Evolutionary conservation across 2,329 filamentous ascomycete species (phyloP), one percentile per base, ranked within the genome.

Genomic region (Colletotrichum lupini): DNA sequence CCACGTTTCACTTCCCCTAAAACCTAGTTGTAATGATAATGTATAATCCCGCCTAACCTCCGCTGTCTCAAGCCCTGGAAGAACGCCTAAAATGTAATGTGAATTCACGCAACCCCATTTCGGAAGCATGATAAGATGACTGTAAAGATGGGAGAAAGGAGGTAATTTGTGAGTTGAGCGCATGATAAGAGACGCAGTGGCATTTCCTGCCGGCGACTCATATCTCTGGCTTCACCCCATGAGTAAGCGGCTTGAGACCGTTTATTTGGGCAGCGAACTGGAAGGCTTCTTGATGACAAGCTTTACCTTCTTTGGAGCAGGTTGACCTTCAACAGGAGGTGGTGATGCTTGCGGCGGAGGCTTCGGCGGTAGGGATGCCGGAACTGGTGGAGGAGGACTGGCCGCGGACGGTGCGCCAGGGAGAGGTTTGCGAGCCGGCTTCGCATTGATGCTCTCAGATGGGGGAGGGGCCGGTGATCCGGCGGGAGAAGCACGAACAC

Each of bases 361-460:
- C 61, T 61, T 73, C 26, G 71, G 65, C 11, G 60, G 70, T 53
- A 58, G 58, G 12, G 71, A 59, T 24, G 66, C 65, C 5, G 61
- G 37, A 16, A 55, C 57, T 3, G 71, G 52, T 11, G 66, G 62
- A n/a, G 73, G 70, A 22, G 73, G 70, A 22, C 66, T 74, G 22
- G 59, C 70, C 14, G 64, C 67, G 16, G 67, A 73, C 19, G 49
- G 30, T n/a, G 60, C 60, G 5, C 71, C 67, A 2, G 82, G 82
- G n/a, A 83, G 58, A 5, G 82, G 81, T 61, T 79, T 83, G 42
- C 81, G 78, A 14, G 77, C 77, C 8, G 82, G 79, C 65, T 84
- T 84, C 14, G 79, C 78, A 1, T 78, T 77, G 30, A 82, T 81
- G 8, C 76, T 70, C 22, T 65, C 65, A 3, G 68, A 78, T 7